A percentile compares a stretch with the other conserved stretches of the same genome.
Conservation (phyloP, 2,329 filamentous ascomycete species). For the Laburnicola sp. region DNA sequence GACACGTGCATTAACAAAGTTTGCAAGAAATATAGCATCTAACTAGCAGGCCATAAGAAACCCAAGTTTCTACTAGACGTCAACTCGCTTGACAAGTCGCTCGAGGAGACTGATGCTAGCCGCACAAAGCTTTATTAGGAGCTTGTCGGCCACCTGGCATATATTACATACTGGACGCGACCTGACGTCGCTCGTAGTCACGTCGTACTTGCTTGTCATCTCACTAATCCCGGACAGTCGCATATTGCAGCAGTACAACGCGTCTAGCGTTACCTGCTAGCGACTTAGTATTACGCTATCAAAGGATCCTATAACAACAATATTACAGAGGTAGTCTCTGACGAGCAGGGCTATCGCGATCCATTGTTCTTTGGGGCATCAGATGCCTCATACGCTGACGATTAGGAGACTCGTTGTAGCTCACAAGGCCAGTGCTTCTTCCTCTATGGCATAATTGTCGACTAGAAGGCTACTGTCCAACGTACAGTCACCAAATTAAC, state of each 20-base stretch:
- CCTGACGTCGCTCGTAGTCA: conserved; percentile 18
- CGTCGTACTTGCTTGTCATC: conserved; percentile 11
- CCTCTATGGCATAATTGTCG: conserved; percentile 15
- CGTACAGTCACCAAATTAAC: conserved; percentile 18
- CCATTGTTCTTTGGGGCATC: conserved; percentile 13
- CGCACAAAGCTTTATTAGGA: conserved; percentile 20
- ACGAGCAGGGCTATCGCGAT: background rate
- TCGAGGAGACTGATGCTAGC: background rate
- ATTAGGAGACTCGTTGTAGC: conserved; percentile 7
- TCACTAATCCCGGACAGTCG: conserved; percentile 18
- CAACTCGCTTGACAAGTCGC: background rate
- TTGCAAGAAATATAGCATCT: conserved; percentile 12
- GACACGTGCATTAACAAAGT: conserved; percentile 22
- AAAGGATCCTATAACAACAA: background rate
- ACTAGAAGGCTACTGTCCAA: conserved; percentile 20
- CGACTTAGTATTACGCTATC: conserved; percentile 7
- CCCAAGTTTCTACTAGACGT: conserved; percentile 3
- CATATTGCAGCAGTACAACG: conserved; percentile 8
- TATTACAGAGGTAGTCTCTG: conserved; percentile 1
- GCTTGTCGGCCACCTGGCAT: conserved; percentile 22
- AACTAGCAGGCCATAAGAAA: background rate
- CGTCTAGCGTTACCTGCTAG: conserved; percentile 5
- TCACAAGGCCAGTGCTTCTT: conserved; percentile 20
- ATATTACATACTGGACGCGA: conserved; percentile 12
- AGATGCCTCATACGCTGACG: conserved; percentile 20